A percentile compares a stretch with the other conserved stretches of the same genome.
phyloP scores from a whole-genome alignment of 2,329 filamentous ascomycete species.

The Dichotomopilus funicola region DNA sequence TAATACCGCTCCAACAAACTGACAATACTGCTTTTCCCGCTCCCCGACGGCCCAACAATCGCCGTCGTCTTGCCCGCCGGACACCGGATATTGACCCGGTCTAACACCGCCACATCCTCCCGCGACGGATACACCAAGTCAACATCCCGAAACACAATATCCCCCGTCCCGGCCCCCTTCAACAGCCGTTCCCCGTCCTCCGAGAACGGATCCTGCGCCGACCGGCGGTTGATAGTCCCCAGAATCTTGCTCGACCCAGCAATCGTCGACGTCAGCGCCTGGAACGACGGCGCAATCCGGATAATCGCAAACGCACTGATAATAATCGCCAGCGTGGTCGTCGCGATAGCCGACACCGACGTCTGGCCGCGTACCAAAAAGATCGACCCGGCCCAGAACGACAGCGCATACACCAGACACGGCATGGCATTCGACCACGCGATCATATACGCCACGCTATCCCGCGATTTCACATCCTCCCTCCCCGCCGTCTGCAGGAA shows the following conservation, averaged over 20 bases:
- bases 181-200: constrained; percentile 66
- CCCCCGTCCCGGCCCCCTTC: constrained; percentile 57
- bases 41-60: constrained; percentile 87
- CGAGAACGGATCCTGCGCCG: constrained; percentile 72
- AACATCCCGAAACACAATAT: constrained; percentile 70
- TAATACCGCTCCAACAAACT: constrained; percentile 94
- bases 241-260: constrained; percentile 89
- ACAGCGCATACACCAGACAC: constrained; percentile 79
- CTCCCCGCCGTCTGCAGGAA: constrained; percentile 67
- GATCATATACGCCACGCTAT: constrained; percentile 68
- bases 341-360: constrained; percentile 65
- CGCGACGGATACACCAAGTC: constrained; percentile 94
- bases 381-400: constrained; percentile 80
- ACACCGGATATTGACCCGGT: constrained; percentile 70
- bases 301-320: constrained; percentile 89
- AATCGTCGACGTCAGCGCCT: constrained; percentile 77
- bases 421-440: constrained; percentile 76
- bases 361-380: constrained; percentile 64
- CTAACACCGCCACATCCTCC: constrained; percentile 83
- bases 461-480: constrained; percentile 71
- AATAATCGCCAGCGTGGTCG: constrained; percentile 83
- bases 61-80: constrained; percentile 90
- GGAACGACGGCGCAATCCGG: constrained; percentile 76
- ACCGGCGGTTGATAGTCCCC: constrained; percentile 82
- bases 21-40: constrained; percentile 90